phyloP scores from a whole-genome alignment of 2,329 filamentous ascomycete species.

The Coniella vitis region DNA sequence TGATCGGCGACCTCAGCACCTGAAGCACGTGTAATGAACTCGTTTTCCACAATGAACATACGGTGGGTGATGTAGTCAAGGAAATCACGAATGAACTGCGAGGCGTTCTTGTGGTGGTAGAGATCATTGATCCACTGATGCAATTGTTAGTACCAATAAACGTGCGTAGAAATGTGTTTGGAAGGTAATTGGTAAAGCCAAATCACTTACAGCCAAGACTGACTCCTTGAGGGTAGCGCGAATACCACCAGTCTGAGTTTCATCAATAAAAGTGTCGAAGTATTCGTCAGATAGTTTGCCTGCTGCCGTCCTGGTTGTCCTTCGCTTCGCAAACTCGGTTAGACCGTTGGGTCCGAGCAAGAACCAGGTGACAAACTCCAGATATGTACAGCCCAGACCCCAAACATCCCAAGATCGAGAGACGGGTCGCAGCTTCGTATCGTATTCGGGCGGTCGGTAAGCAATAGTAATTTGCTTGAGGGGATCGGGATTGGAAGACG shows the following conservation, averaged over 20 bases:
- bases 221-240: conserved; percentile 15
- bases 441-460: conserved; percentile 16
- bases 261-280: conserved; percentile 15
- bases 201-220: conserved; percentile 13
- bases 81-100: conserved; percentile 16
- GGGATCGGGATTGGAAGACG: conserved; percentile 12
- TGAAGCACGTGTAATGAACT: conserved; percentile 9
- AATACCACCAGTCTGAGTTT: conserved; percentile 13
- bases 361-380: conserved; percentile 20
- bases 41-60: conserved; percentile 17
- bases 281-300: conserved; percentile 17
- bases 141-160: not conserved
- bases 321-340: conserved; percentile 15
- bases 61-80: conserved; percentile 16
- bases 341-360: conserved; percentile 11
- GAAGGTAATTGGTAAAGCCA: too few species aligned
- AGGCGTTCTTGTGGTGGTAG: conserved; percentile 13
- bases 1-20: conserved; percentile 15
- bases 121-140: conserved; percentile 15
- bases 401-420: conserved; percentile 21
- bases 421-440: conserved; percentile 16
- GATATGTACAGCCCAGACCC: conserved; percentile 21
- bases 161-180: not conserved
- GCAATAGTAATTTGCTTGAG: conserved; percentile 15
- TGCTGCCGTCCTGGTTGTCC: conserved; percentile 13